phyloP scores from a whole-genome alignment of 257 asterid genomes.

The Primulina tabacum region DNA sequence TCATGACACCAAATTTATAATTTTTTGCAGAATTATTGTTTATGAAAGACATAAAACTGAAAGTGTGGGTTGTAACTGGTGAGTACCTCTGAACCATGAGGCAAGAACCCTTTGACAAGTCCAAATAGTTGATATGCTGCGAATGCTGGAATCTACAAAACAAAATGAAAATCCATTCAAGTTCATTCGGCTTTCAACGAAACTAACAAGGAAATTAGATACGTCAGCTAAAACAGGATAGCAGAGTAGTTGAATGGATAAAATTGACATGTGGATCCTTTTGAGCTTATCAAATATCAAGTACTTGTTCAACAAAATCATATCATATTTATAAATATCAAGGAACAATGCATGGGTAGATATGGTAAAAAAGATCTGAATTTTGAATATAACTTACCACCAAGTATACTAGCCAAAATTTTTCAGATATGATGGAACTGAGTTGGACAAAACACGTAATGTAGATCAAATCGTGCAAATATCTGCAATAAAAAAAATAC shows the following conservation, averaged over 20 bases:
- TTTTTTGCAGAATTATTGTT: not conserved
- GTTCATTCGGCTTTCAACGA: not conserved
- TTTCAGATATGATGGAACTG: constrained; percentile 74
- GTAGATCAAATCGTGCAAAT: constrained; percentile 86
- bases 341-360: constrained; percentile 1
- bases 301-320: not conserved
- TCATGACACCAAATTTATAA: not conserved
- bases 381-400: constrained; percentile 56
- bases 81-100: constrained; percentile 72
- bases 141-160: constrained; percentile 34
- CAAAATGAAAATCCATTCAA: not conserved
- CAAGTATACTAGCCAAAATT: constrained; percentile 79
- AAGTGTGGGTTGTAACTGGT: not conserved
- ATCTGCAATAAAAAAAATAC: constrained; percentile 49
- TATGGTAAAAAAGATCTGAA: not conserved
- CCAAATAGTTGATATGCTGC: constrained; percentile 83
- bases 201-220: not conserved
- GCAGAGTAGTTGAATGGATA: not conserved
- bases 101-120: constrained; percentile 68
- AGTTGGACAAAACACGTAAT: constrained; percentile 88
- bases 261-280: not conserved
- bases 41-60: not conserved
- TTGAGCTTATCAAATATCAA: no score
- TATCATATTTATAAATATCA: not conserved
- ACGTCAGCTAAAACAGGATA: not conserved